Percentiles rank a stretch among this genome's conserved stretches.
Evolutionary conservation across 1,139 yeast species (phyloP).

Genomic region (Nakaseomyces nivariensis): DNA sequence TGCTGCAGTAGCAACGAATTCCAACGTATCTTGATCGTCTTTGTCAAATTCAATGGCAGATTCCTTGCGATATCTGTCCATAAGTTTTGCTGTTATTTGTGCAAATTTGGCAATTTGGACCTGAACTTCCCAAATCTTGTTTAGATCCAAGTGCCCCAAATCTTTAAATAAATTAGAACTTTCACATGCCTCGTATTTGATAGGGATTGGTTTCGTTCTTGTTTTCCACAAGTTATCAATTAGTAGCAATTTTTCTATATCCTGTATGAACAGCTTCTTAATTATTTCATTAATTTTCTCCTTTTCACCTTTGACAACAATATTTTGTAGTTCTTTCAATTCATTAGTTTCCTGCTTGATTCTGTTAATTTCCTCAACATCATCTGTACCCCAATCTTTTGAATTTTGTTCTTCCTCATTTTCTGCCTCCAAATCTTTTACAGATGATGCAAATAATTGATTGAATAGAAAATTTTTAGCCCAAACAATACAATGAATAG

Average conservation of each 20-base stretch:
- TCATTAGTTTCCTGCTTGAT: slow-evolving; percentile 70
- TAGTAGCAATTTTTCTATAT: slow-evolving; percentile 59
- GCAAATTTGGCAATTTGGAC: slow-evolving; percentile 58
- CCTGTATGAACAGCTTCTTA: slow-evolving; percentile 50
- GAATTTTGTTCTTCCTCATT: slow-evolving; percentile 8
- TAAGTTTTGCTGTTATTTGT: slow-evolving; percentile 41
- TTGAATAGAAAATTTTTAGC: slow-evolving; percentile 83
- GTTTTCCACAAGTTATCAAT: slow-evolving; percentile 76
- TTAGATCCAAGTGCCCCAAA: slow-evolving; percentile 15
- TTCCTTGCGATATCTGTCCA: slow-evolving; percentile 38
- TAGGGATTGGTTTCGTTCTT: slow-evolving; percentile 57
- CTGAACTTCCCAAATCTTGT: slow-evolving; percentile 44
- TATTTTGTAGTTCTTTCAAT: slow-evolving; percentile 48
- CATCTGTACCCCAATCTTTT: slow-evolving; percentile 47
- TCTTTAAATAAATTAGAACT: neutral
- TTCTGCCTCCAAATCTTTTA: slow-evolving; percentile 33
- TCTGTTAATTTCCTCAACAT: slow-evolving; percentile 57
- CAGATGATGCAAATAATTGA: slow-evolving; percentile 56
- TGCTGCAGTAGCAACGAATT: slow-evolving; percentile 82
- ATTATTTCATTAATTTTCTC: slow-evolving; percentile 33
- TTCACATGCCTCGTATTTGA: slow-evolving; percentile 27
- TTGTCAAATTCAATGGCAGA: slow-evolving; percentile 63
- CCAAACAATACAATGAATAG: slow-evolving; percentile 96
- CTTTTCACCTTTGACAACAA: slow-evolving; percentile 33
- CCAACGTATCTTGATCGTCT: slow-evolving; percentile 84